These are phyloP conservation scores for Aspergillus incahuasiensis DNA, from an alignment of 495 filamentous ascomycete genomes.

Conservation along the genomic window DNA sequence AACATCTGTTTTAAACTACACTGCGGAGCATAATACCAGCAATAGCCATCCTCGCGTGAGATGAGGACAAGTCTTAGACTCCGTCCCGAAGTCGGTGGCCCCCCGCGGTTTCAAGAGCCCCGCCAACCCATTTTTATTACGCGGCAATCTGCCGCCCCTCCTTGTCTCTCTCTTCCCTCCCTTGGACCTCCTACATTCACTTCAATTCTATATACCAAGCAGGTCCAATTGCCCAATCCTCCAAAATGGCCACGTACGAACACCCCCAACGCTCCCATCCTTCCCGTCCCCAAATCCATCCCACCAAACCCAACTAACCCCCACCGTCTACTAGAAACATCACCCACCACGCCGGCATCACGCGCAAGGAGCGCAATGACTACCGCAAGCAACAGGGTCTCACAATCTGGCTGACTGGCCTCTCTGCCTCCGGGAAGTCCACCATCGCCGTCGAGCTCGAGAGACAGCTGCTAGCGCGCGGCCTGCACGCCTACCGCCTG, in stretches of 20 bases:
- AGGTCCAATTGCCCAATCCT: background rate
- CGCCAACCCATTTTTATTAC: slow-evolving; percentile 1
- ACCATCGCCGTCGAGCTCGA: slow-evolving; percentile 94
- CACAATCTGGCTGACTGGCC: slow-evolving; percentile 96
- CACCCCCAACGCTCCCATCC: no score
- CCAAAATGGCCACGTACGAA: slow-evolving; percentile 46
- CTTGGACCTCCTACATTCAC: background rate
- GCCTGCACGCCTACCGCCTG: slow-evolving; percentile 80
- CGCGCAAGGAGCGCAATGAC: slow-evolving; percentile 73
- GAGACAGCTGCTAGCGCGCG: slow-evolving; percentile 81
- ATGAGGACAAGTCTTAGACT: slow-evolving; percentile 1
- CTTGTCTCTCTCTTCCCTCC: background rate
- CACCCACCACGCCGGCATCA: slow-evolving; percentile 93
- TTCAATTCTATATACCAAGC: background rate
- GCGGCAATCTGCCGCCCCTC: background rate
- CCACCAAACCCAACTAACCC: background rate
- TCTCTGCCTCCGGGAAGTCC: slow-evolving; percentile 92
- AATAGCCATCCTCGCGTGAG: background rate
- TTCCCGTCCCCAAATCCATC: background rate
- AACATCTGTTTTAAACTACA: background rate
- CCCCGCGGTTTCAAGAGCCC: slow-evolving; percentile 5
- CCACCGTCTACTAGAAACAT: slow-evolving; percentile 73
- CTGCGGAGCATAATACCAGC: background rate
- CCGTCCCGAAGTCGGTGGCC: background rate
- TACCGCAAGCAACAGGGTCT: slow-evolving; percentile 81